Conservation (phyloP, 345 rosid genomes). For the Pugionium dolabratum region DNA sequence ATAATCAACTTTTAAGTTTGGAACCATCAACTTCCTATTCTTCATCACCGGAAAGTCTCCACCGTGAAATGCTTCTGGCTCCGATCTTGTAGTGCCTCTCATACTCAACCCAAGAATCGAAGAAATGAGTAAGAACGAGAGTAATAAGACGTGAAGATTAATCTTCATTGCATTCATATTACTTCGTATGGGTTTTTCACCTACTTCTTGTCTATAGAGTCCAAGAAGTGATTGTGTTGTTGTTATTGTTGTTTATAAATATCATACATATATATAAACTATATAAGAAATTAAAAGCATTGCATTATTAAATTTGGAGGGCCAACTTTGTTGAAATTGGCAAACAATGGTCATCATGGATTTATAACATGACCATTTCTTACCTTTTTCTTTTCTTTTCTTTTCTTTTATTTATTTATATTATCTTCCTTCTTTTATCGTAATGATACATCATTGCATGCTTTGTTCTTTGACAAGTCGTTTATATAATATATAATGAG, state of each 20-base stretch:
- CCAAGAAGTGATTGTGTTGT: neutral
- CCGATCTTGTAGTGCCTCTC: constrained; percentile 16
- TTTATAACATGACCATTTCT: constrained; percentile 35
- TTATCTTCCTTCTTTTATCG: constrained; percentile 17
- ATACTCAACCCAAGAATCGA: constrained; percentile 20
- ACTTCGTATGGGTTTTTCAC: too few relatives aligned
- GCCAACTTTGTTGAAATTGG: constrained; percentile 43
- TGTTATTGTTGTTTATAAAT: neutral
- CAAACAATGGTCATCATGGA: constrained; percentile 41
- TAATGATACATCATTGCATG: constrained; percentile 45
- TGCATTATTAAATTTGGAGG: constrained; percentile 31
- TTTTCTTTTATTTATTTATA: constrained; percentile 19
- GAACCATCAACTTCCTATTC: constrained; percentile 31
- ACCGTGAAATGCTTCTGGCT: constrained; percentile 23
- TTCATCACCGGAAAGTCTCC: constrained; percentile 28
- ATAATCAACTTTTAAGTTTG: constrained; percentile 40
- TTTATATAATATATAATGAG: neutral
- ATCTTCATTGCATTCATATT: constrained; percentile 25
- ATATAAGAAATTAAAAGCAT: constrained; percentile 20
- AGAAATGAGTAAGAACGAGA: constrained; percentile 31
- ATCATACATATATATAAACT: constrained; percentile 14
- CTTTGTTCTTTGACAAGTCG: constrained; percentile 31
- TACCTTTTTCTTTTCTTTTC: neutral
- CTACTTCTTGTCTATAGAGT: too few relatives aligned
- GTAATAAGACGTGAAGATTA: constrained; percentile 18